Conservation (phyloP, 164 flowering plant genomes). For the Vitis amurensis region DNA sequence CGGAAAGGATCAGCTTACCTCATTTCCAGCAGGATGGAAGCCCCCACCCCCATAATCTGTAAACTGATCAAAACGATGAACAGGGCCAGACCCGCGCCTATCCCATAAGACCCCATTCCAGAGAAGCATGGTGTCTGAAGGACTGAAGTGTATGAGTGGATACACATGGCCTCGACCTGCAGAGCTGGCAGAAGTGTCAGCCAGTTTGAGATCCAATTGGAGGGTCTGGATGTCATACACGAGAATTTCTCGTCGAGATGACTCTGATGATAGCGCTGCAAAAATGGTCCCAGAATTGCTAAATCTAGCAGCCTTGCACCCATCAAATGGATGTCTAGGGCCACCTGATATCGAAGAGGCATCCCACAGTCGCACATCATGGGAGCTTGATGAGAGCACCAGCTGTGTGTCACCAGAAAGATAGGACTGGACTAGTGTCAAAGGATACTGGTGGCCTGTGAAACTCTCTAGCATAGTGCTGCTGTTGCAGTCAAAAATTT, state of each 20-base stretch:
- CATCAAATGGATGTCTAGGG: slow-evolving; percentile 73
- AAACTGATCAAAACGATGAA: slow-evolving; percentile 87
- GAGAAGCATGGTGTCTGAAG: slow-evolving; percentile 78
- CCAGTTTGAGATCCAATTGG: slow-evolving; percentile 53
- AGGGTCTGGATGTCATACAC: slow-evolving; percentile 80
- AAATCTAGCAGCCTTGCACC: slow-evolving; percentile 80
- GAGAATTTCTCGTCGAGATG: slow-evolving; percentile 62
- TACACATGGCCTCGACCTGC: slow-evolving; percentile 66
- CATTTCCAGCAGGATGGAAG: slow-evolving; percentile 98
- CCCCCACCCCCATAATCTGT: slow-evolving; percentile 98
- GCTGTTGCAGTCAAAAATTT: slow-evolving; percentile 75
- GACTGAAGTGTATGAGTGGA: slow-evolving; percentile 79
- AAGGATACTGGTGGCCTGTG: slow-evolving; percentile 68
- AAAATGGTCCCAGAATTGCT: slow-evolving; percentile 69
- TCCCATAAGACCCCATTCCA: slow-evolving; percentile 99
- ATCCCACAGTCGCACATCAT: slow-evolving; percentile 88
- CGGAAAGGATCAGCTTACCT: slow-evolving; percentile 47
- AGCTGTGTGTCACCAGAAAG: slow-evolving; percentile 52
- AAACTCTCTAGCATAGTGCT: slow-evolving; percentile 66
- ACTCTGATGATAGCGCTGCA: slow-evolving; percentile 74
- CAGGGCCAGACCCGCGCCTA: slow-evolving; percentile 60
- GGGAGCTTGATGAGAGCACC: slow-evolving; percentile 77
- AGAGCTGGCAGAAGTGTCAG: slow-evolving; percentile 48
- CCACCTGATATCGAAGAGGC: slow-evolving; percentile 69
- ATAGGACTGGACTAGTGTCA: slow-evolving; percentile 69